phyloP scores from a whole-genome alignment of 495 filamentous ascomycete species.

The Aspergillus kassunensis region DNA sequence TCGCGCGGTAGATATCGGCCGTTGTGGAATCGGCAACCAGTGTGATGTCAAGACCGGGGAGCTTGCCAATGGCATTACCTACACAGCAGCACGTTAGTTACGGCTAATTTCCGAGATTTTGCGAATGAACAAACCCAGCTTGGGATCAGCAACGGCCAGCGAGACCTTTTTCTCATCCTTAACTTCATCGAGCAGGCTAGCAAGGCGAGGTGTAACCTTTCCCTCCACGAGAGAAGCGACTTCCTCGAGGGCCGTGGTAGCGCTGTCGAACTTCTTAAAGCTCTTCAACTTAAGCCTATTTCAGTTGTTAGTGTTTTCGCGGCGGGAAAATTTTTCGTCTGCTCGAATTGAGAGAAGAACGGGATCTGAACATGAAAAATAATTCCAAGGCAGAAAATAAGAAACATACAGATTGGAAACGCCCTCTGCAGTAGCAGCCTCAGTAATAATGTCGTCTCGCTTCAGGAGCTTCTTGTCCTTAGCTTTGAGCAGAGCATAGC shows the following conservation, averaged over 20 bases:
- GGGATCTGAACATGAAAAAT: neutral
- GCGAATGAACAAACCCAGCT: conserved; percentile 62
- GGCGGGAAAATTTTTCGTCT: conserved; percentile 14
- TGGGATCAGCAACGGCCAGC: conserved; percentile 90
- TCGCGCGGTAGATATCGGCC: conserved; percentile 84
- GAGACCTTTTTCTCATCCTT: conserved; percentile 98
- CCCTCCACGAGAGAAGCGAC: conserved; percentile 81
- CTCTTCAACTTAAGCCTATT: conserved; percentile 87
- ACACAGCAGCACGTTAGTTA: conserved; percentile 10
- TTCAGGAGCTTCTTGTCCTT: conserved; percentile 97
- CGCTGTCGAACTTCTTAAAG: conserved; percentile 95
- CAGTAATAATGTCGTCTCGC: conserved; percentile 67
- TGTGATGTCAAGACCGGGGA: conserved; percentile 79
- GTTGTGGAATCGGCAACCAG: conserved; percentile 84
- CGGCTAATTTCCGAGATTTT: neutral
- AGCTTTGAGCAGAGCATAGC: conserved; percentile 96
- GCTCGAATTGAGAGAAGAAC: neutral
- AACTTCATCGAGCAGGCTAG: conserved; percentile 75
- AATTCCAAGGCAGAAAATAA: neutral
- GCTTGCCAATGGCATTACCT: conserved; percentile 86
- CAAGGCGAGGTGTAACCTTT: conserved; percentile 90
- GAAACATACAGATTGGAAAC: conserved; percentile 75
- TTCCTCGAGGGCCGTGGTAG: conserved; percentile 80
- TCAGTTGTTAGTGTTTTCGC: conserved; percentile 26
- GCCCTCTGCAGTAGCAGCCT: conserved; percentile 77